These are phyloP conservation scores for Aspergillus incahuasiensis DNA, from an alignment of 495 filamentous ascomycete genomes.

Conservation along the genomic window DNA sequence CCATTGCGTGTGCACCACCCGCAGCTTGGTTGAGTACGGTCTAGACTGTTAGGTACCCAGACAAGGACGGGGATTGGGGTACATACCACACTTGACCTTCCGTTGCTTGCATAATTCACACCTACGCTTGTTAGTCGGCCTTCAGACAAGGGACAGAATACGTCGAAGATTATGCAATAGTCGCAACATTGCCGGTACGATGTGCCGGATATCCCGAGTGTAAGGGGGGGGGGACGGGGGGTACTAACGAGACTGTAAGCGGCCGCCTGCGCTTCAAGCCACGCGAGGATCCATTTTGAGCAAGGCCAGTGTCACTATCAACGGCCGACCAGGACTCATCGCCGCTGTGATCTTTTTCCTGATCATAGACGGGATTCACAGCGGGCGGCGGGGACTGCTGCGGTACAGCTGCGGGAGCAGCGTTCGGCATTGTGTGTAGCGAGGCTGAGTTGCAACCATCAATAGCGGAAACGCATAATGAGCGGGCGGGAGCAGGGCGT, in stretches of 20 bases:
- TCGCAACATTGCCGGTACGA: not conserved
- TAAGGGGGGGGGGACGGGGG: not conserved
- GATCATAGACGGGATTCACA: conserved; percentile 16
- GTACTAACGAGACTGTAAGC: conserved; percentile 43
- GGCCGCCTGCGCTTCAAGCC: conserved; percentile 42
- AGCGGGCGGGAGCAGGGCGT: not conserved
- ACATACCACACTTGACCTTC: conserved; percentile 72
- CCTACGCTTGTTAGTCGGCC: conserved; percentile 36
- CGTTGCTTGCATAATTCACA: conserved; percentile 81
- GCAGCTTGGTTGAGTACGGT: conserved; percentile 77
- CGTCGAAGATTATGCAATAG: not conserved
- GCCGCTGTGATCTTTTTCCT: conserved; percentile 33
- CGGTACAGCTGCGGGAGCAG: conserved; percentile 18
- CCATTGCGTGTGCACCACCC: conserved; percentile 84
- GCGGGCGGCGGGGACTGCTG: conserved; percentile 26
- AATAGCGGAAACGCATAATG: conserved; percentile 13
- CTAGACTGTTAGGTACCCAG: conserved; percentile 17
- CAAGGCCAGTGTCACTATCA: conserved; percentile 34
- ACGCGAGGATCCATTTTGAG: conserved; percentile 30
- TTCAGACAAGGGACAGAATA: not conserved
- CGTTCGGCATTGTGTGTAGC: conserved; percentile 43
- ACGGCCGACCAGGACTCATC: conserved; percentile 35
- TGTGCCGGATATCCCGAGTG: not conserved
- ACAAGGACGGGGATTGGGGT: not conserved
- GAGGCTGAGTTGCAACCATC: conserved; percentile 27